A percentile compares a stretch with the other conserved stretches of the same genome.
These are phyloP conservation scores for Aspergillus avenaceus DNA, from an alignment of 495 filamentous ascomycete genomes.

Conservation along the genomic window DNA sequence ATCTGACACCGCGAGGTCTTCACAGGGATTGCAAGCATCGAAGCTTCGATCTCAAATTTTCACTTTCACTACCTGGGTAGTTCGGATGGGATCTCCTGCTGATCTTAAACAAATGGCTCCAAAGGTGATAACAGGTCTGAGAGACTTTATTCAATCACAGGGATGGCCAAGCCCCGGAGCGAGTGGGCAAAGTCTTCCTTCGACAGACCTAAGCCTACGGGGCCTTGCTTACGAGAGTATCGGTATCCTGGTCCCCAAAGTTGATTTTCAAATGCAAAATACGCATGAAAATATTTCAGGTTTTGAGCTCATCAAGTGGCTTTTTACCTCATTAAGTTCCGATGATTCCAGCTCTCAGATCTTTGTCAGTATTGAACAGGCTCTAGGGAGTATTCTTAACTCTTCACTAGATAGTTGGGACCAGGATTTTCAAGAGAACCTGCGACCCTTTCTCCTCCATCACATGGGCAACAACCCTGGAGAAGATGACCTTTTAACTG, in stretches of 20 bases:
- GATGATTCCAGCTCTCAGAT: conserved; percentile 71
- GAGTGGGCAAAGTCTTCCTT: conserved; percentile 40
- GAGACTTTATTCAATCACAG: conserved; percentile 71
- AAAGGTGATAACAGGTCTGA: conserved; percentile 65
- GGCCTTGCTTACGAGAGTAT: conserved; percentile 80
- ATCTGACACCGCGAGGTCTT: conserved; percentile 40
- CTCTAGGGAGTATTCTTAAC: conserved; percentile 71
- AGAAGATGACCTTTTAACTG: conserved; percentile 34
- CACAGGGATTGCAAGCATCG: conserved; percentile 62
- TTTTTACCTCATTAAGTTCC: conserved; percentile 75
- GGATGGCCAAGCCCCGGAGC: conserved; percentile 70
- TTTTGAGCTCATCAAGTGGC: conserved; percentile 65
- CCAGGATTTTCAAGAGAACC: conserved; percentile 38
- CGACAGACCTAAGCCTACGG: conserved; percentile 62
- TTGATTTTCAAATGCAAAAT: conserved; percentile 31
- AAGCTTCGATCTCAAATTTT: conserved; percentile 83
- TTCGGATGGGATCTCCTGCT: conserved; percentile 61
- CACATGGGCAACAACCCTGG: conserved; percentile 61
- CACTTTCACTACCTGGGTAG: conserved; percentile 82
- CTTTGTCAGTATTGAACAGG: conserved; percentile 83
- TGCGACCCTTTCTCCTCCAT: conserved; percentile 58
- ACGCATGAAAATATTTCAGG: conserved; percentile 41
- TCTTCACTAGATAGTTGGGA: conserved; percentile 48
- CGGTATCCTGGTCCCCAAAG: conserved; percentile 65
- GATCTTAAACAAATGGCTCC: conserved; percentile 61